phyloP scores from a whole-genome alignment of 2,329 filamentous ascomycete genomes.

The Fusarium pseudocircinatum region DNA sequence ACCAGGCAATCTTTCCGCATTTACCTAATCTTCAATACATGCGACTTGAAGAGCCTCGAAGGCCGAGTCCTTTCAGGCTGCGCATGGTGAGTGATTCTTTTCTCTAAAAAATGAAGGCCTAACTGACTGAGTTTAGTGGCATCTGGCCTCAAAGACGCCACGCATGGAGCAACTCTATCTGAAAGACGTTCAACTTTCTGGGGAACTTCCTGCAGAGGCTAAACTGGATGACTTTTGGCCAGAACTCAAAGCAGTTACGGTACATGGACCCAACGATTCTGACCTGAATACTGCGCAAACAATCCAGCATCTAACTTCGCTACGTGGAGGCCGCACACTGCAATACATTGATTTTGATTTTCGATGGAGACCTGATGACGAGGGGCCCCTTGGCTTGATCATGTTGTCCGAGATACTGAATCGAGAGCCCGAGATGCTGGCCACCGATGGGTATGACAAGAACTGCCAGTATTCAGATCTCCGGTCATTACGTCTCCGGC shows the following conservation, averaged over 20 bases:
- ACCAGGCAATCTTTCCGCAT: constrained; percentile 18
- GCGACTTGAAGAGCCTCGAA: constrained; percentile 41
- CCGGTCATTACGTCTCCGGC: constrained; percentile 43
- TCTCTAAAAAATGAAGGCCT: not conserved
- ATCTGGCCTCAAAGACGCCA: constrained; percentile 41
- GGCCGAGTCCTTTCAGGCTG: constrained; percentile 23
- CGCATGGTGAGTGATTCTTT: constrained; percentile 29
- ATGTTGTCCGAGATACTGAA: constrained; percentile 24
- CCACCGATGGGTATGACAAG: constrained; percentile 10
- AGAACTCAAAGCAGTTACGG: constrained; percentile 45
- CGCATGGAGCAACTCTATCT: constrained; percentile 48
- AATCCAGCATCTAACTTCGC: constrained; percentile 41
- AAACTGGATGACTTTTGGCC: constrained; percentile 42
- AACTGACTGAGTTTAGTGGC: constrained; percentile 37
- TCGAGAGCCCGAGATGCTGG: constrained; percentile 17
- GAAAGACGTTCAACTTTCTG: constrained; percentile 39
- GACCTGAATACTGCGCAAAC: constrained; percentile 36
- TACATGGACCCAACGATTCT: constrained; percentile 34
- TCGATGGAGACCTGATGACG: constrained; percentile 38
- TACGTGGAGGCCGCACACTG: constrained; percentile 41
- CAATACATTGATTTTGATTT: constrained; percentile 47
- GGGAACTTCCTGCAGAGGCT: not conserved
- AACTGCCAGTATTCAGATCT: constrained; percentile 41
- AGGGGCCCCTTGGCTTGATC: constrained; percentile 34
- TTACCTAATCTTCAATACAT: constrained; percentile 46